These are phyloP conservation scores for Clarireedia hainanense DNA, from an alignment of 2,329 filamentous ascomycete genomes.

Conservation along the genomic window DNA sequence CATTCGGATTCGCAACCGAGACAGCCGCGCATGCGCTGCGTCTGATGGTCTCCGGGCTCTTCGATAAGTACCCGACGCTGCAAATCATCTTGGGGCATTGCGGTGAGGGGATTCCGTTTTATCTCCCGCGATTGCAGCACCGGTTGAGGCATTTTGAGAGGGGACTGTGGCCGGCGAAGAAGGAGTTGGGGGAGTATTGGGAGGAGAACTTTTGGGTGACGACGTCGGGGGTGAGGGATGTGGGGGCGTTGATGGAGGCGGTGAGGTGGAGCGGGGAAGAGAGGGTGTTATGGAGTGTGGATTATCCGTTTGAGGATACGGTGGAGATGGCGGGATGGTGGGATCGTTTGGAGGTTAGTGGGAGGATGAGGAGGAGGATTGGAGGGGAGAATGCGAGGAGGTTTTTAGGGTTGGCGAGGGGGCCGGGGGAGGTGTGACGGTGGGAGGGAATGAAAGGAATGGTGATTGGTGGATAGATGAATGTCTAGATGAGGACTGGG, in stretches of 20 bases:
- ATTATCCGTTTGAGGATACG: slow-evolving; percentile 18
- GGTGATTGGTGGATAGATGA: background rate
- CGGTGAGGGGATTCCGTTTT: slow-evolving; percentile 19
- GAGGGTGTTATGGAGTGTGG: slow-evolving; percentile 44
- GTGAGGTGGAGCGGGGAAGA: slow-evolving; percentile 34
- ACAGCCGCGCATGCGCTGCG: slow-evolving; percentile 16
- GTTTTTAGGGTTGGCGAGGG: background rate
- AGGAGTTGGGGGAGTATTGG: slow-evolving; percentile 35
- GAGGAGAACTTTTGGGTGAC: slow-evolving; percentile 49
- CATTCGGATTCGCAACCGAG: slow-evolving; percentile 43
- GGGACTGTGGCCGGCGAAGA: background rate
- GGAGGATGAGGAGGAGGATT: slow-evolving; percentile 11
- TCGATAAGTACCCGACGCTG: slow-evolving; percentile 17
- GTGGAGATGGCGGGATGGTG: slow-evolving; percentile 15
- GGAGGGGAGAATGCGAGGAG: slow-evolving; percentile 11
- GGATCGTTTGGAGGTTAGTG: slow-evolving; percentile 12
- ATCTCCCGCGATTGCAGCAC: background rate
- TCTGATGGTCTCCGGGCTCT: slow-evolving; percentile 18
- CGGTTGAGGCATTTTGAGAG: background rate
- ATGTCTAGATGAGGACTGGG: no score
- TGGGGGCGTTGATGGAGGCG: slow-evolving; percentile 33
- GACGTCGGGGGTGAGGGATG: slow-evolving; percentile 41
- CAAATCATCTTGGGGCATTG: slow-evolving; percentile 21
- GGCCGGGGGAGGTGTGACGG: background rate
- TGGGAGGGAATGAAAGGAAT: background rate